phyloP scores from a whole-genome alignment of 2,329 filamentous ascomycete species.

The Talaromyces sp. region DNA sequence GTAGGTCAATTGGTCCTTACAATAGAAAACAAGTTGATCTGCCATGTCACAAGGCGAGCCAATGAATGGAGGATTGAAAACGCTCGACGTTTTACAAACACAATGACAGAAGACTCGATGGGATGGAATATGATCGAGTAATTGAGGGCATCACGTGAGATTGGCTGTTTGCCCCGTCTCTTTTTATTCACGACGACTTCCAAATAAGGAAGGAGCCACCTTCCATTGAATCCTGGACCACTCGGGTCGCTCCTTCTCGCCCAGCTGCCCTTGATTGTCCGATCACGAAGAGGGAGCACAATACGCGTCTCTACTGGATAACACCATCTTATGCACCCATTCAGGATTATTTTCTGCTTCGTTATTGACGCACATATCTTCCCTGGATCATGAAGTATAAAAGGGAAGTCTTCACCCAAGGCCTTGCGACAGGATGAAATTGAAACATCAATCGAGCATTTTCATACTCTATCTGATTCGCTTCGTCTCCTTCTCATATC shows the following conservation, averaged over 20 bases:
- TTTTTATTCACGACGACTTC: neutral
- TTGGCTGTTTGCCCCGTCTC: neutral
- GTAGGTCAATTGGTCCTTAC: neutral
- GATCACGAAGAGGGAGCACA: neutral
- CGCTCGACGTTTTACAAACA: neutral
- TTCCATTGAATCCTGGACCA: neutral
- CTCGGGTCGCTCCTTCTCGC: neutral
- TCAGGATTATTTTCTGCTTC: neutral
- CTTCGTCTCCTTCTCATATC: neutral
- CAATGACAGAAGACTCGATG: neutral
- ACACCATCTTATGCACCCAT: neutral
- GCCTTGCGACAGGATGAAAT: neutral
- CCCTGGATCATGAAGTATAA: neutral
- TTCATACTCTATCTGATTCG: neutral
- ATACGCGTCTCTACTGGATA: neutral
- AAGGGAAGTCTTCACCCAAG: neutral
- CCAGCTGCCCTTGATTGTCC: neutral
- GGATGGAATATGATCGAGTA: neutral
- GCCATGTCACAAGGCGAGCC: neutral
- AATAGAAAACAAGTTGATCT: neutral
- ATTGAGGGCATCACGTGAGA: neutral
- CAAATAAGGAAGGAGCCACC: constrained; percentile 7
- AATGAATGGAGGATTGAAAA: neutral
- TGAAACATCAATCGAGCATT: neutral
- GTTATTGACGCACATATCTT: neutral